Evolutionary conservation across 306 rosid species (phyloP), one percentile per base, ranked within the genome.

Genomic region (Begonia peltatifolia): DNA sequence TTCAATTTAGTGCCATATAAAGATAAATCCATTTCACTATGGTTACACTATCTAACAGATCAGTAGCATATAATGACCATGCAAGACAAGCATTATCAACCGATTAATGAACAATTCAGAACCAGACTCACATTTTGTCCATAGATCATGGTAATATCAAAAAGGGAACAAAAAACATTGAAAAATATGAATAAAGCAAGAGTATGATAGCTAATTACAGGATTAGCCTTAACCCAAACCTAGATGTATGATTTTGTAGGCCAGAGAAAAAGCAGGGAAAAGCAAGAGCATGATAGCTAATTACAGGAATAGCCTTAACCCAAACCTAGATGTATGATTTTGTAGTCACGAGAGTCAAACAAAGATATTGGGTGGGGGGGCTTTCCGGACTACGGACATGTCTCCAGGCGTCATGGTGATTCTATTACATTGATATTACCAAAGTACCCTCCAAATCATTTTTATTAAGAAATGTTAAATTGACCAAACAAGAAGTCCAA

Each of bases 391-490:
- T 6, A 25, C 81, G 60, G 71, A 77, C 75, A 80, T 79, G 58
- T 58, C 68, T 59, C 61, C 38, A 47, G 63, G 68, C 59, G 57
- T 75, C 82, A 60, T 76, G 62, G 64, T 73, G 74, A 71, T 82
- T 71, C 61, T 64, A 52, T 41, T 62, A 47, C 30, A 46, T 35
- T 6, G 14, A 53, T 50, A 64, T 50, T 50, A 11, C 36, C 41
- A 52, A 52, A 17, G 23, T 11, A 20, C 12, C 36, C n/a, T 9
- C 11, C 16, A 23, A 23, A 9, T 30, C 15, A 23, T 58, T 10
- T 17, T 49, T 51, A 46, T 61, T 41, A 17, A 41, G 22, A 42
- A 44, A 10, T 11, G 14, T 44, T 30, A 30, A 36, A 61, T 61
- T 61, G 65, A 61, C 58, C 52, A 52, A 47, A 52, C 44, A 61